Base-by-base conservation (phyloP, 192 early-diverging fungal species). In the Phycomyces nitens region DNA sequence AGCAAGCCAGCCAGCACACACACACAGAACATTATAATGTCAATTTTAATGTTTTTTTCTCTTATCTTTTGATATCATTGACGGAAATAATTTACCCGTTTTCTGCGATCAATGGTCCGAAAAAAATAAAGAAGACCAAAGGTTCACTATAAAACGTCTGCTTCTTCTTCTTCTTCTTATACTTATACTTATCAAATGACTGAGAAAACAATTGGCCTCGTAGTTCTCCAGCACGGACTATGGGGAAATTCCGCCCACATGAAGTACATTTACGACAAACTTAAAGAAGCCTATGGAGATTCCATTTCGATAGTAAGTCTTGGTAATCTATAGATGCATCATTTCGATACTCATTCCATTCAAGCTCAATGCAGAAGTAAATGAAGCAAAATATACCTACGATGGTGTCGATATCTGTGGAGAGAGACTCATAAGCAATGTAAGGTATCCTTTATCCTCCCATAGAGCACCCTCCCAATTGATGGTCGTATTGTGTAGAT, bases 351-450 rank as follows among this genome's bases (percentile, higher is more conserved):
- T 44, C 24, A 14, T 16, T 24, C 20, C 29, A 7, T 50, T 34
- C 10, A 26, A 84, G 82, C 69, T 82, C 15, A 80, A 81, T 47
- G 64, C 63, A 18, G 63, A 74, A 18, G 58, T 66, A 2, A 83
- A 83, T 61, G 75, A 79, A 41, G 69, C 75, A 12, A 66, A 68
- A 4, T 74, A 75, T 52, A 81, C 81, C 0, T 85, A 83, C 60
- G 83, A 85, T 50, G 84, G 84, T 11, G 62, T 85, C 4, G 81
- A 81, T 40, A 71, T 85, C 15, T 85, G 84, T 60, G 84, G 76
- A 15, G 64, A 79, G 18, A 26, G 84, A 58, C 50, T 81, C 3
- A 69, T 74, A 0, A 54, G 74, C 22, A 73, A 83, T 60, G 78
- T 85, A 67, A 39, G 60, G 34, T 39, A 0, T 56, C 22, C 21